Base-by-base conservation (phyloP, 345 rosid genomes). In the Citrus hindsii region DNA sequence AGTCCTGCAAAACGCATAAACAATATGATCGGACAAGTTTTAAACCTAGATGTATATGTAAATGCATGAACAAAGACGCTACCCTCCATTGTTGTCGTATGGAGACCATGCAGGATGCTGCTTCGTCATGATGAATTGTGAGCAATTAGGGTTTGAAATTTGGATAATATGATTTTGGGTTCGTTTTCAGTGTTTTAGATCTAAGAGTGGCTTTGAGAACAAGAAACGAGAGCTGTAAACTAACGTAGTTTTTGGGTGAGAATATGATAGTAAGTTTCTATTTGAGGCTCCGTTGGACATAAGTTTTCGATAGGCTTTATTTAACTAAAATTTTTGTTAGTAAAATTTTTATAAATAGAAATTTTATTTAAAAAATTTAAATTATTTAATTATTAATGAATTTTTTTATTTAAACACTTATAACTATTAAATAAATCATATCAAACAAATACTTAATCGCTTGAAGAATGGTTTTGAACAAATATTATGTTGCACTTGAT, bases 21-120 rank as follows among this genome's bases (percentile, higher is more conserved):
- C 24, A 55, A 19, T 58, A 59, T 14, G 9, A 69, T 28, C 14
- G 30, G 9, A 32, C 30, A 58, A 38, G 6, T 8, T 33, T 18
- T 33, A 14, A 58, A 69, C 9, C 59, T 16, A 40, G 30, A 61
- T 27, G 35, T 48, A 32, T 32, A 32, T 32, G 33, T 16, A 46
- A 46, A 40, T 25, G 42, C 25, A 56, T 4, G 25, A 18, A 79
- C 16, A 77, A 25, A 48, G 16, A 0, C 19, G 9, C 62, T 85
- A 97, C 99, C 99, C 99, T 84, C 99, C 99, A 90, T 97, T 97
- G 95, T 91, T 91, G 78, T 97, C 99, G 83, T 97, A 97, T 2
- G 98, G 98, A 76, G 92, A 86, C 93, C 93, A 97, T 75, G 85
- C 90, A 8, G 93, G 87, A 14, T 89, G 95, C 76, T 95, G 95